phyloP scores from a whole-genome alignment of 345 rosid species.

The thale cress (Arabidopsis thaliana) region TAIR10.1 NC_003070.9:5730001-5730500 shows the following conservation, averaged over 20 bases:
- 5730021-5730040: slow-evolving; percentile 94
- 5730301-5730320: slow-evolving; percentile 35
- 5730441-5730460: slow-evolving; percentile 42
- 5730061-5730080: slow-evolving; percentile 1
- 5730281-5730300: not conserved
- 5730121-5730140: slow-evolving; percentile 65
- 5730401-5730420: slow-evolving; percentile 46
- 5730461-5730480: slow-evolving; percentile 42
- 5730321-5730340: slow-evolving; percentile 49
- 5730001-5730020: slow-evolving; percentile 94
- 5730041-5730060: slow-evolving; percentile 92
- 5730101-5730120: not conserved
- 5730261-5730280: slow-evolving; percentile 27
- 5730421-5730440: slow-evolving; percentile 42
- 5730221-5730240: slow-evolving; percentile 86
- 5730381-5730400: slow-evolving; percentile 47
- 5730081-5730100: slow-evolving; percentile 9
- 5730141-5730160: slow-evolving; percentile 89
- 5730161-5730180: slow-evolving; percentile 98
- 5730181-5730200: slow-evolving; percentile 69
- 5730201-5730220: slow-evolving; percentile 82
- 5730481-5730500: slow-evolving; percentile 42
- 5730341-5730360: slow-evolving; percentile 47
- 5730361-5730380: slow-evolving; percentile 49
- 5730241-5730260: slow-evolving; percentile 3